Evolutionary conservation across 2,329 filamentous ascomycete species (phyloP), one percentile per base, ranked within the genome.

Genomic region (Fusarium nelsonii): DNA sequence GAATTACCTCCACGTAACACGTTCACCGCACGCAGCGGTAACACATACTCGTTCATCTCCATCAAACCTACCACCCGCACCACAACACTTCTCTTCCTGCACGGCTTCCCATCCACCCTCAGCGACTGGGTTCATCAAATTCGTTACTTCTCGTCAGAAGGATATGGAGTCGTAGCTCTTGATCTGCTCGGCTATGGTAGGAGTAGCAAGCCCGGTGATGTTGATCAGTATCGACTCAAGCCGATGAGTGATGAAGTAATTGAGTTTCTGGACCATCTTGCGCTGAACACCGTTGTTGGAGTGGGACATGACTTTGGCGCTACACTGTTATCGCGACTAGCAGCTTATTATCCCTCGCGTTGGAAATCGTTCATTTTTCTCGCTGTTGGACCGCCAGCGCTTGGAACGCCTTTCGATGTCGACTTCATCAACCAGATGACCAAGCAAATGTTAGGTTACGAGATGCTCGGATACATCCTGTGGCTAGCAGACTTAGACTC

Each of bases 31-130:
- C 44, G 16, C 0, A 68, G 56, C 10, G 70, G 71, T 18, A 74
- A 74, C 50, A 54, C 26, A 4, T 78, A 77, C 61, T 78, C 76
- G 4, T 80, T 80, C 64, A 63, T 78, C 28, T 68, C 74, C 50
- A 70, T 74, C 5, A 71, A 65, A 6, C 43, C 71, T 5, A 62
- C 53, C 1, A 28, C 63, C 2, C 53, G 43, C 8, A 57, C 70
- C 9, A 66, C 74, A 6, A 83, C 82, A 0, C 71, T 85, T 6
- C 74, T 86, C 15, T 77, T 86, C 56, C 76, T 85, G 14, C 84
- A 85, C 64, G 83, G 84, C 34, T 84, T 84, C 50, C 83, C 84
- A 30, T 84, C 82, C 6, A 81, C 80, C 36, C 75, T 78, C 14
- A 74, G 77, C 34, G 83, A 85, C 74, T 86, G 83, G 80, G 58